phyloP scores from a whole-genome alignment of 1,284 basidiomycete species.

The Lentinus polychrous region DNA sequence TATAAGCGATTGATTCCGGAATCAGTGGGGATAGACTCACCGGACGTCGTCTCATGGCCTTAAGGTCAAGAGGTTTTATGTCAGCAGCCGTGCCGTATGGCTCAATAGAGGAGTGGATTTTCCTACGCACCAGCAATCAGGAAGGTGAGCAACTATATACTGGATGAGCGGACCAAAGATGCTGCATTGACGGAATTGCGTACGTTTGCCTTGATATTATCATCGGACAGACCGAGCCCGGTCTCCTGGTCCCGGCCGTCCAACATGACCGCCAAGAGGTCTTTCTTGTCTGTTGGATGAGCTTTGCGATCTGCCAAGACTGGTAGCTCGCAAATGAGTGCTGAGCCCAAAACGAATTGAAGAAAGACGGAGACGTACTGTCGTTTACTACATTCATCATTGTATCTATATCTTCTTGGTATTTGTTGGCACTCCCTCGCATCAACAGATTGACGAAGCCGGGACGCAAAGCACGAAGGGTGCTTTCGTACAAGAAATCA shows the following conservation, averaged over 20 bases:
- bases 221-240: slow-evolving; percentile 32
- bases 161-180: not conserved
- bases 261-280: slow-evolving; percentile 38
- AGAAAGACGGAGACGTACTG: slow-evolving; percentile 22
- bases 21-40: not conserved
- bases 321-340: slow-evolving; percentile 13
- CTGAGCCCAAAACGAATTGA: not conserved
- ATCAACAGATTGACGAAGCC: slow-evolving; percentile 29
- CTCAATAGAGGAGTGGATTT: not conserved
- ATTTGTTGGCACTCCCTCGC: slow-evolving; percentile 30
- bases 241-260: slow-evolving; percentile 36
- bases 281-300: slow-evolving; percentile 30
- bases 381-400: slow-evolving; percentile 32
- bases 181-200: slow-evolving; percentile 4
- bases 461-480: slow-evolving; percentile 28
- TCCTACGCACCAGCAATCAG: slow-evolving; percentile 35
- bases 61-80: not conserved
- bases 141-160: slow-evolving; percentile 41
- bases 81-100: too few relatives aligned
- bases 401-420: slow-evolving; percentile 29
- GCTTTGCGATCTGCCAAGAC: slow-evolving; percentile 29
- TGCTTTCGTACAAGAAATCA: slow-evolving; percentile 33
- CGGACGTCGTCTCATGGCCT: slow-evolving; percentile 9
- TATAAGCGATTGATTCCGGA: not conserved
- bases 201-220: slow-evolving; percentile 36